Percentiles rank a stretch among this genome's conserved stretches.
Conservation (phyloP, 106 monocot species). For the Triglochin maritima region DNA sequence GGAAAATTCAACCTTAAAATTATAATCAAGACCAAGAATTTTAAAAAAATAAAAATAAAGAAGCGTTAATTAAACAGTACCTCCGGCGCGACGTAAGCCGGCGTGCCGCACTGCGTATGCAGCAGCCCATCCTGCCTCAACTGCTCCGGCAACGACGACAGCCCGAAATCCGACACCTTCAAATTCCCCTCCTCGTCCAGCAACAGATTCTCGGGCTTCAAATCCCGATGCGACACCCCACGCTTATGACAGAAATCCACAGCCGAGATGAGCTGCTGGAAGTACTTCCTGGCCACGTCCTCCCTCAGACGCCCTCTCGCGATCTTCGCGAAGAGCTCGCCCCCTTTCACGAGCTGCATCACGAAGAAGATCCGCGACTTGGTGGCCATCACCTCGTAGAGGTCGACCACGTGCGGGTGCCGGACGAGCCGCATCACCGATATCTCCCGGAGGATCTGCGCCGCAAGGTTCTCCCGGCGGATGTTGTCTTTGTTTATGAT, state of each 20-base stretch:
- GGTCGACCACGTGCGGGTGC: slow-evolving; percentile 13
- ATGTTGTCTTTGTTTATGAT: slow-evolving; percentile 26
- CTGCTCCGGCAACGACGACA: slow-evolving; percentile 34
- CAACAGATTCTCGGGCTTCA: slow-evolving; percentile 80
- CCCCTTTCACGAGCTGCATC: slow-evolving; percentile 17
- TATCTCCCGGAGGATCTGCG: slow-evolving; percentile 36
- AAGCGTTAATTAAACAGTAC: background rate
- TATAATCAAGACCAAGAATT: no score
- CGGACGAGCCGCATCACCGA: slow-evolving; percentile 24
- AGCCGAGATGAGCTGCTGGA: slow-evolving; percentile 71
- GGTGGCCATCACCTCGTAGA: slow-evolving; percentile 39
- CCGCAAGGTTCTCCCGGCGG: slow-evolving; percentile 6
- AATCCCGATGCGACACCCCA: slow-evolving; percentile 68
- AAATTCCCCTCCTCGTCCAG: slow-evolving; percentile 49
- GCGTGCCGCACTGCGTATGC: slow-evolving; percentile 37
- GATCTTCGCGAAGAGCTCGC: slow-evolving; percentile 25
- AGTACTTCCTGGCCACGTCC: slow-evolving; percentile 32
- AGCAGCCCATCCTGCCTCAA: slow-evolving; percentile 28
- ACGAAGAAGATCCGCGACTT: slow-evolving; percentile 27
- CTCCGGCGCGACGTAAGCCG: slow-evolving; percentile 26
- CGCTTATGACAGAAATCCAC: slow-evolving; percentile 65
- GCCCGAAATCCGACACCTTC: slow-evolving; percentile 45
- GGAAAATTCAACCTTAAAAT: no score
- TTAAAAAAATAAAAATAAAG: no score
- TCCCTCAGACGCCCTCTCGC: slow-evolving; percentile 22